phyloP scores from a whole-genome alignment of 176 grass and related monocot species.

The Stipa capillata region DNA sequence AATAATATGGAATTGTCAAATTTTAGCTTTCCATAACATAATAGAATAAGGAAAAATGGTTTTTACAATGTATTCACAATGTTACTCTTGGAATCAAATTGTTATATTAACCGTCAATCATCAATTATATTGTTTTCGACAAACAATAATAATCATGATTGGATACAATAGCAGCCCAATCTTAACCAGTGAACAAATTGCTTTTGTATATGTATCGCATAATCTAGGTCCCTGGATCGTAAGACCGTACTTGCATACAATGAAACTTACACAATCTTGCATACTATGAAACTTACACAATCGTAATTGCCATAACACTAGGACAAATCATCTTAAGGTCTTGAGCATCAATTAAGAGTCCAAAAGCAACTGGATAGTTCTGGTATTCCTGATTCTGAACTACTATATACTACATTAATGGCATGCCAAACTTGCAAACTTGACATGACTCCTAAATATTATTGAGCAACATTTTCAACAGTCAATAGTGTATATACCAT shows the following conservation, averaged over 20 bases:
- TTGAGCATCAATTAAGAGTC: not conserved
- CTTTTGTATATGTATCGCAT: not conserved
- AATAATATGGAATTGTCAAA: not conserved
- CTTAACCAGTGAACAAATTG: not conserved
- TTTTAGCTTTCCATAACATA: not conserved
- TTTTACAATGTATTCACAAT: not conserved
- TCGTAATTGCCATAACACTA: not conserved
- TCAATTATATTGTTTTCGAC: not conserved
- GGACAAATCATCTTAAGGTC: not conserved
- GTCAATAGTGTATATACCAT: not conserved
- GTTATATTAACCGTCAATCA: not conserved
- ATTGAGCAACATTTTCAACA: constrained; percentile 2
- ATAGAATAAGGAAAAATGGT: not conserved
- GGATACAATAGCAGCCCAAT: not conserved
- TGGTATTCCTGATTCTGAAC: not conserved
- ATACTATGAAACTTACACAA: not conserved
- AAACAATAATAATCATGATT: not conserved
- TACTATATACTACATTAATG: not conserved
- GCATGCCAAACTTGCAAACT: not conserved
- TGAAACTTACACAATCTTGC: not conserved
- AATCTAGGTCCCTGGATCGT: too few relatives aligned
- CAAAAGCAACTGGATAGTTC: not conserved
- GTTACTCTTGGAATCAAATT: constrained; percentile 6
- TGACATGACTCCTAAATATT: constrained; percentile 14
- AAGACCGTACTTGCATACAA: not conserved